These are phyloP conservation scores for Amanita muscaria DNA, from an alignment of 768 basidiomycete genomes.

Conservation along the genomic window DNA sequence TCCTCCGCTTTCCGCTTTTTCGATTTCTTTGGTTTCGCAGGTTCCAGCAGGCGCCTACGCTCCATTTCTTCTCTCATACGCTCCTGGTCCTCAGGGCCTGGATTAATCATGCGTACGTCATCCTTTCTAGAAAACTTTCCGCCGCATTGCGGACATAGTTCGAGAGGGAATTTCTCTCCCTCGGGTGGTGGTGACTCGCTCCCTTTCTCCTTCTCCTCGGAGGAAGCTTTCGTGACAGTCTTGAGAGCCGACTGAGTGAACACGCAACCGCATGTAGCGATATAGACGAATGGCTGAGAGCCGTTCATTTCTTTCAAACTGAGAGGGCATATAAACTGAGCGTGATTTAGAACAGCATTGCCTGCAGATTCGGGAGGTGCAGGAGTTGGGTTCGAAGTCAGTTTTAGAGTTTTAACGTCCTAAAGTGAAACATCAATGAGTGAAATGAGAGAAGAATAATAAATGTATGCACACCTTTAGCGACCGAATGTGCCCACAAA, in stretches of 20 bases:
- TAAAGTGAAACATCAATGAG: constrained; percentile 20
- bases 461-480: constrained; percentile 57
- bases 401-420: constrained; percentile 78
- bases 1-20: constrained; percentile 47
- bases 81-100: constrained; percentile 54
- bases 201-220: constrained; percentile 22
- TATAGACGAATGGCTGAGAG: constrained; percentile 76
- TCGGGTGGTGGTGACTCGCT: constrained; percentile 15
- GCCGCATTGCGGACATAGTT: constrained; percentile 72
- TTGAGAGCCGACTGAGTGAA: constrained; percentile 81
- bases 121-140: constrained; percentile 50
- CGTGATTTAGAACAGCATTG: constrained; percentile 33
- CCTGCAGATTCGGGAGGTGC: constrained; percentile 27
- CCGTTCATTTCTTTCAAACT: constrained; percentile 96
- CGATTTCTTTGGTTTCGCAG: constrained; percentile 45
- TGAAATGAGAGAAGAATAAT: background rate
- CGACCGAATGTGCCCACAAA: constrained; percentile 87
- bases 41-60: constrained; percentile 45
- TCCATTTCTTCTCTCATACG: constrained; percentile 50
- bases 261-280: constrained; percentile 82
- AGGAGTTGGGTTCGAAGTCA: constrained; percentile 67
- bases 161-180: constrained; percentile 26
- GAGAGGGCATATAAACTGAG: constrained; percentile 85
- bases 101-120: constrained; percentile 63
- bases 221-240: constrained; percentile 39